Conservation (phyloP, 129 eudicot species). For the Apium graveolens region DNA sequence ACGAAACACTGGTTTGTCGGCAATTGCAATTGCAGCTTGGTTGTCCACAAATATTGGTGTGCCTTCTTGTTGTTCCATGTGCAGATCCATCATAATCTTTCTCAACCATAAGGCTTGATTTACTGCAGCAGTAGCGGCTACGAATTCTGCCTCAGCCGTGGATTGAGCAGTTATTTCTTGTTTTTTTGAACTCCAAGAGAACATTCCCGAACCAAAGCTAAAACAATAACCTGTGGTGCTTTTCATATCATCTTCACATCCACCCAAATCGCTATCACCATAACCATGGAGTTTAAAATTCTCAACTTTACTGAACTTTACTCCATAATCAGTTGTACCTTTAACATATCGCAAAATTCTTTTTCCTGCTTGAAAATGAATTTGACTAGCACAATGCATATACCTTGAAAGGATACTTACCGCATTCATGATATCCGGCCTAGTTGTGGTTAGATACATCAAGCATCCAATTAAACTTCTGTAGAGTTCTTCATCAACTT, state of each 20-base stretch:
- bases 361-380: not conserved
- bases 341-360: not conserved
- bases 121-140: too few relatives aligned
- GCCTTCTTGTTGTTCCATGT: not conserved
- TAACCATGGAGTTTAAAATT: not conserved
- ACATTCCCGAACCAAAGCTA: not conserved
- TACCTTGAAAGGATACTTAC: not conserved
- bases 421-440: not conserved
- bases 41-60: not conserved
- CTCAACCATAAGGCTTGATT: not conserved
- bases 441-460: too few relatives aligned
- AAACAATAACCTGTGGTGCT: not conserved
- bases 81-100: not conserved
- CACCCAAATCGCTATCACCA: not conserved
- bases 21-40: not conserved
- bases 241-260: not conserved
- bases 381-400: not conserved
- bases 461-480: too few relatives aligned
- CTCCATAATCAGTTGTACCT: not conserved
- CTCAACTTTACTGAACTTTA: not conserved
- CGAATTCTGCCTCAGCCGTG: not conserved
- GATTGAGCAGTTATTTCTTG: not conserved
- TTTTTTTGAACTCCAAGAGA: not conserved
- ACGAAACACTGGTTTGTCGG: not conserved
- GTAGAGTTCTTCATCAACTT: conserved; percentile 1